Percentiles rank a stretch among this genome's conserved stretches.
These are phyloP conservation scores for Selaginella moellendorffii DNA, from an alignment of 75 land plant species.

Conservation along the genomic window DNA sequence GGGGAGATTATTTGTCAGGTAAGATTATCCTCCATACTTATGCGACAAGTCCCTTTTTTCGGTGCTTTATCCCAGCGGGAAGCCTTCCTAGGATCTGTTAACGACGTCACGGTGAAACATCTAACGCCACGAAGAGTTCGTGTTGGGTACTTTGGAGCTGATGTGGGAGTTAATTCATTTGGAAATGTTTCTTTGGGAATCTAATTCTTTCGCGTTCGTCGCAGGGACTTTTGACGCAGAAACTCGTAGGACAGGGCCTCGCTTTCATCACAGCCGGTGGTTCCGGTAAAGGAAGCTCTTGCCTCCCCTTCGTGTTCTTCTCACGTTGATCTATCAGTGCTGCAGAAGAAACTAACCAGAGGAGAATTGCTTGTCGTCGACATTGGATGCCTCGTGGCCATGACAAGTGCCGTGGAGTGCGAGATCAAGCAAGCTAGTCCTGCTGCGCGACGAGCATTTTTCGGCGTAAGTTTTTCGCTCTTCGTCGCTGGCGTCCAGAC, in stretches of 20 bases:
- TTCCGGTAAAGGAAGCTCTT: constrained; percentile 69
- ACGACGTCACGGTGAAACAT: constrained; percentile 57
- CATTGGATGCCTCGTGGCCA: constrained; percentile 55
- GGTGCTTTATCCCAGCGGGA: constrained; percentile 45
- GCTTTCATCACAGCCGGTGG: constrained; percentile 76
- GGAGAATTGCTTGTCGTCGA: constrained; percentile 78
- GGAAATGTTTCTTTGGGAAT: not conserved
- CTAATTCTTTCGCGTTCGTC: constrained; percentile 1
- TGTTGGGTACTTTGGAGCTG: constrained; percentile 31
- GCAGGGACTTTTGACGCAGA: constrained; percentile 64
- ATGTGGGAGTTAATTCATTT: constrained; percentile 40
- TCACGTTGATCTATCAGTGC: constrained; percentile 25
- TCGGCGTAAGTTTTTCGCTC: too few relatives aligned
- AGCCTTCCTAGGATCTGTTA: constrained; percentile 74
- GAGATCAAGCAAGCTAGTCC: constrained; percentile 43
- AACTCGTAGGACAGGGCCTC: constrained; percentile 69
- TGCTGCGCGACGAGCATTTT: constrained; percentile 44
- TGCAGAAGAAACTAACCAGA: constrained; percentile 62
- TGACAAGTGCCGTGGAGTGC: constrained; percentile 38
- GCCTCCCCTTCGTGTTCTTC: too few relatives aligned
- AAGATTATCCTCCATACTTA: too few relatives aligned
- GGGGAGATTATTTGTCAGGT: constrained; percentile 89
- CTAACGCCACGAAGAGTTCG: constrained; percentile 41
- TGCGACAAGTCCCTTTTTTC: not conserved
- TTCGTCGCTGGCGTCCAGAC: too few relatives aligned